Base-by-base conservation (phyloP, 352 stramenopile species). In the Blastocystis sp. region DNA sequence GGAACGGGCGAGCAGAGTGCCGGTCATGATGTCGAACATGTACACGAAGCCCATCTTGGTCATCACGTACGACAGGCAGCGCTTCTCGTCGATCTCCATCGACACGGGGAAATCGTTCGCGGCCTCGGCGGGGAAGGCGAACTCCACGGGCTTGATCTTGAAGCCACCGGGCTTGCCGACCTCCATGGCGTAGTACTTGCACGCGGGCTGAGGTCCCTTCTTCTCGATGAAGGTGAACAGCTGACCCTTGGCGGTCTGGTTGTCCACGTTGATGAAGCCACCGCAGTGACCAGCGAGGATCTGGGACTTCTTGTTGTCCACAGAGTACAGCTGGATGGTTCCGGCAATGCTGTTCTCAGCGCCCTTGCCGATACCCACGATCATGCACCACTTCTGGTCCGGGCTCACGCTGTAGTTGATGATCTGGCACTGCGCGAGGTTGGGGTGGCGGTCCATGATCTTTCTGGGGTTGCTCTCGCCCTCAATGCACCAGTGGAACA, bases 41-140 rank as follows among this genome's bases (percentile, higher is more conserved):
- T 98, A 99, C 50, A 98, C 93, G 92, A 98, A 99, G 67, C 98
- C 98, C 95, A 98, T 98, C 94, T 99, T 99, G 45, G 97, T 98
- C 90, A 99, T 96, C 92, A 99, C 96, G 92, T 98, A 99, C 61
- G 98, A 95, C 74, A 99, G 92, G 81, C 98, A 96, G 82, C 98
- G 94, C 91, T 94, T 94, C 39, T 91, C 77, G 90, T 94, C 96
- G 77, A 98, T 93, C 62, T 97, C 92, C 93, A 99, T 96, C 90
- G 95, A 98, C 60, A 99, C 97, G 3, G 97, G 97, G 93, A 99
- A 99, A 92, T 99, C 98, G 67, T 95, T 94, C 33, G 94, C 93
- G 3, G 97, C 97, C 92, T 99, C 97, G 0, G 96, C 93, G 37
- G 98, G 96, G 88, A 99, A 96, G 41, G 96, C 96, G 91, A 99